Evolutionary conservation across 176 grass and related monocot genomes (phyloP).

Genomic region (Phoenix roebelenii): DNA sequence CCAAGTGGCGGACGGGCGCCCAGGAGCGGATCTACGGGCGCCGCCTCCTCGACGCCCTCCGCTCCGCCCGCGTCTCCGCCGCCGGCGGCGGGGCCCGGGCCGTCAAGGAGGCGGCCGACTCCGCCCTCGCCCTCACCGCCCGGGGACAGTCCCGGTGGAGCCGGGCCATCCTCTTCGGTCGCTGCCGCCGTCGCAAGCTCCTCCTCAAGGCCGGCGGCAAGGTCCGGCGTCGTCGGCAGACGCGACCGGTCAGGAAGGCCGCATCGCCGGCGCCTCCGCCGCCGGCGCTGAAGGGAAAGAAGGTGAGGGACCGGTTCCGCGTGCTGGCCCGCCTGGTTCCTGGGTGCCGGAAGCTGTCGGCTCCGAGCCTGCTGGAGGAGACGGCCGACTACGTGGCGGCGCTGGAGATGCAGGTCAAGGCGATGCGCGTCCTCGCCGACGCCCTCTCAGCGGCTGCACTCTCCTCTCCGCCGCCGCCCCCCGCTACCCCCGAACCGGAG

Average conservation of each 20-base stretch:
- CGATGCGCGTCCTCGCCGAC: slow-evolving; percentile 75
- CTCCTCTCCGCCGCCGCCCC: background rate
- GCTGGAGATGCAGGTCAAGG: slow-evolving; percentile 91
- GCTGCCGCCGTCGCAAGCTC: slow-evolving; percentile 32
- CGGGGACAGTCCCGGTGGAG: slow-evolving; percentile 85
- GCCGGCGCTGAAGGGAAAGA: slow-evolving; percentile 21
- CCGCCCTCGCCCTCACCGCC: slow-evolving; percentile 79
- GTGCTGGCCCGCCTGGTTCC: slow-evolving; percentile 78
- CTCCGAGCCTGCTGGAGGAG: slow-evolving; percentile 79
- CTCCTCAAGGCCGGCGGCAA: slow-evolving; percentile 70
- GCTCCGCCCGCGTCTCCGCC: slow-evolving; percentile 16
- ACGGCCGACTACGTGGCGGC: slow-evolving; percentile 82
- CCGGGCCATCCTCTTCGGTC: slow-evolving; percentile 69
- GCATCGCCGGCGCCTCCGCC: background rate
- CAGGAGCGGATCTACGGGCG: slow-evolving; percentile 70
- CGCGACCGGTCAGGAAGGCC: slow-evolving; percentile 10
- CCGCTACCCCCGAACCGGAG: too few species aligned
- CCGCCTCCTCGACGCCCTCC: slow-evolving; percentile 73
- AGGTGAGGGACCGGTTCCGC: slow-evolving; percentile 75
- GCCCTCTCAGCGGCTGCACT: slow-evolving; percentile 54
- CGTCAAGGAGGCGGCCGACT: slow-evolving; percentile 79
- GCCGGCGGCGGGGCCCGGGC: slow-evolving; percentile 14
- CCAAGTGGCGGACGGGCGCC: slow-evolving; percentile 69
- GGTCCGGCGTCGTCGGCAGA: slow-evolving; percentile 29
- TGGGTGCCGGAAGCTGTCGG: slow-evolving; percentile 70